phyloP scores from a whole-genome alignment of 768 basidiomycete species.

The Agrocybe pediades region DNA sequence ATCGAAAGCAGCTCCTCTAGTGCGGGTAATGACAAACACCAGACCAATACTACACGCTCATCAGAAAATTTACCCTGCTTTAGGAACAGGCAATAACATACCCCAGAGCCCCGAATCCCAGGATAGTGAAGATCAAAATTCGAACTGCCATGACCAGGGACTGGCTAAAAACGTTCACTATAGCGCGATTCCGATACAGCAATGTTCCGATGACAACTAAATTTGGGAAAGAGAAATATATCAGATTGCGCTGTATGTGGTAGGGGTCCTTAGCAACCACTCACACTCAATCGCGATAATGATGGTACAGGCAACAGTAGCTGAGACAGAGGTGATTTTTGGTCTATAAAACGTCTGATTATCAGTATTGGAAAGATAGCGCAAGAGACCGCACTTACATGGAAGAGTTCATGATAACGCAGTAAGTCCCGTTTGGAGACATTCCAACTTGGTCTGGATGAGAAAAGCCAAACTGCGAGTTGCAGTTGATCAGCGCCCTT shows the following conservation, averaged over 20 bases:
- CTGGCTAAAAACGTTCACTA: constrained; percentile 24
- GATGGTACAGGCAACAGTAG: constrained; percentile 20
- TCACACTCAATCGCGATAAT: constrained; percentile 28
- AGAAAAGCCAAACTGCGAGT: constrained; percentile 24
- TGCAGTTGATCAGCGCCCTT: background rate
- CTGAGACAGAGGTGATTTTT: constrained; percentile 27
- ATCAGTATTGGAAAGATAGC: background rate
- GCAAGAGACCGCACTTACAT: constrained; percentile 16
- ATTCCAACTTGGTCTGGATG: constrained; percentile 21
- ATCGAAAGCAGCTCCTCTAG: constrained; percentile 28
- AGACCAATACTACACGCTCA: constrained; percentile 23
- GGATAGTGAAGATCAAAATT: constrained; percentile 26
- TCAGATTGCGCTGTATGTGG: background rate
- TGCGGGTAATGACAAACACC: constrained; percentile 23
- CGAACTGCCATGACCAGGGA: constrained; percentile 30
- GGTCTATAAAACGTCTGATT: constrained; percentile 16
- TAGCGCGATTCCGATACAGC: constrained; percentile 26
- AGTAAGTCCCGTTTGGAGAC: constrained; percentile 30
- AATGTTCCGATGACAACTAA: constrained; percentile 24
- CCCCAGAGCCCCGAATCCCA: constrained; percentile 20
- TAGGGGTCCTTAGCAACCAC: background rate
- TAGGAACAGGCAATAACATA: constrained; percentile 9
- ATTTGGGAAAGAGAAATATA: background rate
- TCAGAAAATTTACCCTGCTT: background rate
- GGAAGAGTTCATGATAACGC: constrained; percentile 22